Evolutionary conservation across 371 early-diverging fungal genomes (phyloP), one percentile per base, ranked within the genome.

Genomic region (Rhizopus microsporus): DNA sequence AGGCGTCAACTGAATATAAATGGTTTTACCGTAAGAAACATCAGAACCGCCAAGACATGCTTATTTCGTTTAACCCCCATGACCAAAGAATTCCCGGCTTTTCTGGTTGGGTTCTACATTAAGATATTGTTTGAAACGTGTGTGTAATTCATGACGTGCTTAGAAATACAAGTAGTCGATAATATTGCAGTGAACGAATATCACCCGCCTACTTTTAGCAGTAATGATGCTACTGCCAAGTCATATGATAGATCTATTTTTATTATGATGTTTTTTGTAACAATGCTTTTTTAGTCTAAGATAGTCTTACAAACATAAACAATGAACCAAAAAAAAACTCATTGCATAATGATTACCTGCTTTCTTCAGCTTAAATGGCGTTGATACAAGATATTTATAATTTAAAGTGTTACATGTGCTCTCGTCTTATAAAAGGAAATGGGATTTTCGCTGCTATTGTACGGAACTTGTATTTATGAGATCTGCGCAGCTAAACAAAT

Each of bases 71-170:
- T 74, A 5, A 66, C 71, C 3, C 71, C 68, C 5, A 53, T 46
- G 16, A 48, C 54, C 7, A 44, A 35, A 5, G 44, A 51, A 0
- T 65, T 56, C 42, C 7, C 51, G 17, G 10, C 56, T 3, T 65
- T 61, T 55, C 57, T 8, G 65, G 61, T 8, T 68, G 68, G 68
- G 60, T 69, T 23, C 38, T 66, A 23, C 7, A 71, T 70, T 7
- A 63, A 70, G 34, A 68, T 71, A 1, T 54, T 74, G 9, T 51
- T 6, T 56, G 74, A 33, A 63, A 60, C 51, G 64, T 71, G 4
- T 74, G 70, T 59, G 44, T 74, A 9, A 68, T 70, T 13, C 68
- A 68, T 48, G 71, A 74, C 31, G 62, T 74, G 62, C 32, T 54
- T 7, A 57, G 46, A 8, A 23, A 47, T 42, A 13, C 61, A 60